Evolutionary conservation across 768 basidiomycete species (phyloP), one percentile per base, ranked within the genome.

Genomic region (Rhodotorula diobovata): DNA sequence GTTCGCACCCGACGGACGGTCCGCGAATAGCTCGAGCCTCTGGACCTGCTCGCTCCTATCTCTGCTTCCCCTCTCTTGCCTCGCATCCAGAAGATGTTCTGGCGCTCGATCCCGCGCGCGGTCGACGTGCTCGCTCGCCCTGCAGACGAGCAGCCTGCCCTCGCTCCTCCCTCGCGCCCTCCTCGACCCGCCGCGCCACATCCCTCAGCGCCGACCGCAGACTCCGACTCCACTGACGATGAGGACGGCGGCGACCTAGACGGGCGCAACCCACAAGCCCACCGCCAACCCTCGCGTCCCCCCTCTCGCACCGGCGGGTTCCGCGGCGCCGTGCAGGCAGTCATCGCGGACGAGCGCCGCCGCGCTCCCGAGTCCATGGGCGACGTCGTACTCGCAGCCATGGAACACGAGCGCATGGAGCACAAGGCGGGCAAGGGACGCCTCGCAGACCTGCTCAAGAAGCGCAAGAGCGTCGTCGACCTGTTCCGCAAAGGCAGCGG

Each of bases 121-220:
- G 25, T 35, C 28, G 66, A 61, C 48, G 66, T 67, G 3, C 58
- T 66, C 30, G 53, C 34, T 0, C 64, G 56, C n/a, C 64, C 56
- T 0, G 59, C 45, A 11, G 25, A 11, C 35, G 61, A 51, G 2
- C 1, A 15, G 12, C 12, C 23, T 9, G 37, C 28, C 11, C 43
- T 11, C 23, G 8, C 48, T 28, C 25, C 23, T n/a, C 28, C 57
- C 37, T 9, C 34, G 12, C 34, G 25, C 16, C 46, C 56, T 28
- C 34, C 23, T 2, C 57, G 46, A 28, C 21, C 56, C 28, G n/a
- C 41, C 16, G 11, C 30, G 25, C 45, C 43, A 2, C 28, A 11
- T 23, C 35, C 34, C 39, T 43, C 62, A 12, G 30, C 54, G n/a
- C 54, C 10, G 25, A 11, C n/a, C 20, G n/a, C n/a, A 53, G n/a